Percentiles rank a stretch among this genome's conserved stretches.
These are phyloP conservation scores for Pulveroboletus sp. DNA, from an alignment of 768 basidiomycete species.

Conservation along the genomic window DNA sequence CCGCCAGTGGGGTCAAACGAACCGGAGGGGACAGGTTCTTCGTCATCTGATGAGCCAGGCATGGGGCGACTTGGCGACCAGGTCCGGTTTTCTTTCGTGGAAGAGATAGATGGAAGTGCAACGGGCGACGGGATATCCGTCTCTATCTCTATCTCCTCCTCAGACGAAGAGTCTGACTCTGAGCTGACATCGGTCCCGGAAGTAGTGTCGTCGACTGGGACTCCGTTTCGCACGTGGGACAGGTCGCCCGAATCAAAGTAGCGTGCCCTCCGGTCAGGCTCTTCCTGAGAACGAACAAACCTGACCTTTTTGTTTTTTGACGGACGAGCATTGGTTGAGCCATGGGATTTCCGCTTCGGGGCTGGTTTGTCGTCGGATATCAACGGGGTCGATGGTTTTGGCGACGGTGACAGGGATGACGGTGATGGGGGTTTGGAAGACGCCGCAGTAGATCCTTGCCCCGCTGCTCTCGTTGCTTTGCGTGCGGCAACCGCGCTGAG, in stretches of 20 bases:
- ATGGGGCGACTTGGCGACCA: slow-evolving; percentile 60
- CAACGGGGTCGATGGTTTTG: slow-evolving; percentile 2
- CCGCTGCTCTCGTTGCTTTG: slow-evolving; percentile 48
- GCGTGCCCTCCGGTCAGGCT: slow-evolving; percentile 15
- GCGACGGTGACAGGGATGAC: slow-evolving; percentile 8
- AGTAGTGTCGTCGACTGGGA: slow-evolving; percentile 29
- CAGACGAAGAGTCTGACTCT: slow-evolving; percentile 23
- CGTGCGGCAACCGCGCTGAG: slow-evolving; percentile 71
- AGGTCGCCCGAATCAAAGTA: slow-evolving; percentile 34
- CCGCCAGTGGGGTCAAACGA: background rate
- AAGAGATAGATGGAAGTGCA: slow-evolving; percentile 10
- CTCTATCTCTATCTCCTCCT: slow-evolving; percentile 21
- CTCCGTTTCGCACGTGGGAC: slow-evolving; percentile 27
- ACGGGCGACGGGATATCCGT: slow-evolving; percentile 14
- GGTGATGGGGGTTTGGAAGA: slow-evolving; percentile 13
- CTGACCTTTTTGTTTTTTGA: slow-evolving; percentile 30
- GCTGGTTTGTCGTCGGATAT: slow-evolving; percentile 18
- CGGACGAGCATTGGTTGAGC: slow-evolving; percentile 16
- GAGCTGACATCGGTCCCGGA: slow-evolving; percentile 35
- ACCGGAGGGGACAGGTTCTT: slow-evolving; percentile 22
- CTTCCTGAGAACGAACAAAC: slow-evolving; percentile 24
- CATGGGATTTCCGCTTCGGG: slow-evolving; percentile 44
- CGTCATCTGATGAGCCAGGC: slow-evolving; percentile 46
- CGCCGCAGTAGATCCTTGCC: slow-evolving; percentile 7
- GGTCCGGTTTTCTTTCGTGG: slow-evolving; percentile 30